Evolutionary conservation across 345 rosid species (phyloP), one percentile per base, ranked within the genome.

Genomic region (Diplotaxis tenuifolia): DNA sequence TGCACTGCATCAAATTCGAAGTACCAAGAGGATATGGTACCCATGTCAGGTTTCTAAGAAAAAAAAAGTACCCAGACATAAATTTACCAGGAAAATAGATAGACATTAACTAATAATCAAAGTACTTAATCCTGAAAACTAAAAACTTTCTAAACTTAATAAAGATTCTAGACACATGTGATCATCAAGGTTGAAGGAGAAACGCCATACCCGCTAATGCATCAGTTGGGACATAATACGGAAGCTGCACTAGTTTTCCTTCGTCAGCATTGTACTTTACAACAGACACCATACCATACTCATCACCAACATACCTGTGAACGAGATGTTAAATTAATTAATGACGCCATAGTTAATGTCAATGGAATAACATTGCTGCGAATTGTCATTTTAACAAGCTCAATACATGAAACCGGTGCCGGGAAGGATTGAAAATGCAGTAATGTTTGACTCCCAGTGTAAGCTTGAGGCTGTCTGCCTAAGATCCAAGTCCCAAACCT

Each of bases 401-500:
- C 28, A 25, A 25, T 25, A 25, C 98, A 92, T 90, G 86, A 79
- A 84, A 75, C 79, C 75, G 62, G 96, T 86, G 82, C 90, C 87
- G 55, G 67, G 77, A 72, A 92, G 87, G 61, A 85, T 87, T 45
- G 91, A 74, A 74, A 92, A 90, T 36, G 93, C 91, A 60, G 96
- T 88, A 70, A 92, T 88, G 73, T 84, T 90, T 67, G 89, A 85
- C 65, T 88, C 93, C 98, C 96, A 90, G 52, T 52, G 79, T 61
- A 92, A 73, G 56, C 65, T 79, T 65, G 83, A 86, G 36, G 80
- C 82, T 20, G 82, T 70, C 57, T 71, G 65, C 79, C 98, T 83
- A 62, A 75, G 73, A 75, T 86, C 89, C 79, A 90, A 80, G 79
- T 90, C 84, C 98, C 95, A 92, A 23, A 92, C 95, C 98, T 92